These are phyloP conservation scores for Anisogramma anomala DNA, from an alignment of 2,329 filamentous ascomycete species.

Conservation along the genomic window DNA sequence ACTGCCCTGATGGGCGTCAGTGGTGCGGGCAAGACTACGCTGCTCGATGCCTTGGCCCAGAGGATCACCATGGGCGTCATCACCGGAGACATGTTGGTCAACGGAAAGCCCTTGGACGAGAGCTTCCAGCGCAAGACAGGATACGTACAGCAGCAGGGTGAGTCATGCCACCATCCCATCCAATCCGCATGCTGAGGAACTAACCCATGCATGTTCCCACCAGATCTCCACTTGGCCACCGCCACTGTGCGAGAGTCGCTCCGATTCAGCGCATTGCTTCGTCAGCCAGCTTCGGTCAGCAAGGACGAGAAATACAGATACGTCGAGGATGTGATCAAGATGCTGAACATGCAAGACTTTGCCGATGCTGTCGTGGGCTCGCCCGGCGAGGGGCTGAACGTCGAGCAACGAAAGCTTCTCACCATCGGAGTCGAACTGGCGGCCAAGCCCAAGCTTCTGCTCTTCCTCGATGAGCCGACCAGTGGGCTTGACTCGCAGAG, in stretches of 20 bases:
- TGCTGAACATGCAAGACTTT: slow-evolving; percentile 57
- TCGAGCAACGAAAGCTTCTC: slow-evolving; percentile 50
- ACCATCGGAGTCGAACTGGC: slow-evolving; percentile 51
- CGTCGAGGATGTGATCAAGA: slow-evolving; percentile 53
- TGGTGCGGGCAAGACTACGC: slow-evolving; percentile 50
- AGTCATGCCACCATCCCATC: background rate
- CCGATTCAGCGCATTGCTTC: slow-evolving; percentile 44
- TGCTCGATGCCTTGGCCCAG: slow-evolving; percentile 45
- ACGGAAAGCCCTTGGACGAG: slow-evolving; percentile 41
- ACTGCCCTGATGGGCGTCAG: slow-evolving; percentile 65
- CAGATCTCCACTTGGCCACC: slow-evolving; percentile 45
- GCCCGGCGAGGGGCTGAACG: slow-evolving; percentile 48
- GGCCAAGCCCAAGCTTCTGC: slow-evolving; percentile 43
- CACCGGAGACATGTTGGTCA: slow-evolving; percentile 55
- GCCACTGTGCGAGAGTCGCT: slow-evolving; percentile 44
- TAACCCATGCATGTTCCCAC: background rate
- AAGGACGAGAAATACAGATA: slow-evolving; percentile 48
- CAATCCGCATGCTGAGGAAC: background rate
- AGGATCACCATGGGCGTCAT: slow-evolving; percentile 51
- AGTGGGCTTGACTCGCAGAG: slow-evolving; percentile 51
- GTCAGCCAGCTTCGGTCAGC: slow-evolving; percentile 42
- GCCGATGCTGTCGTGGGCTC: slow-evolving; percentile 54
- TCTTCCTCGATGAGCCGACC: slow-evolving; percentile 53
- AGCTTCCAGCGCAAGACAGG: slow-evolving; percentile 55
- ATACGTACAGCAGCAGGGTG: slow-evolving; percentile 55